Evolutionary conservation across 805 yeast genomes (phyloP).

Genomic region (Spathaspora boniae): DNA sequence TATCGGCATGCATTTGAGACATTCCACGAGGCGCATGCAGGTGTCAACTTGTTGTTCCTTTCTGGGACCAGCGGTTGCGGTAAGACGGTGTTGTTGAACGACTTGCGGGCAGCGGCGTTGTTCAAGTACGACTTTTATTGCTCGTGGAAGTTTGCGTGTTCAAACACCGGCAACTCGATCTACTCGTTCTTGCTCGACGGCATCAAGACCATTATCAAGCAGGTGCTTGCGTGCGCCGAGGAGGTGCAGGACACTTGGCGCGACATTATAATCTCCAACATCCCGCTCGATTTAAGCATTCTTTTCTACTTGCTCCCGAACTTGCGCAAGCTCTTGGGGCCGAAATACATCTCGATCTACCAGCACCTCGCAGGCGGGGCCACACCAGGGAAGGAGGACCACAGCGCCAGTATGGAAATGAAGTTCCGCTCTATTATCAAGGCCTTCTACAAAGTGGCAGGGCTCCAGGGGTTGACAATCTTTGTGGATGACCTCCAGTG

Average conservation of each 20-base stretch:
- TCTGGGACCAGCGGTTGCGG: conserved; percentile 46
- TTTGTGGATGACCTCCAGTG: conserved; percentile 47
- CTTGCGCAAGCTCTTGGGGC: conserved; percentile 39
- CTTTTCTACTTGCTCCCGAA: conserved; percentile 45
- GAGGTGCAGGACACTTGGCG: conserved; percentile 38
- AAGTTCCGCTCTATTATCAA: conserved; percentile 42
- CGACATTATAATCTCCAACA: conserved; percentile 31
- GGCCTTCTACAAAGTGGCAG: conserved; percentile 37
- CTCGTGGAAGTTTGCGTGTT: conserved; percentile 28
- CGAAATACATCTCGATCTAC: conserved; percentile 27
- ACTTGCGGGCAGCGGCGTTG: conserved; percentile 32
- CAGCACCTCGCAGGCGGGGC: conserved; percentile 4
- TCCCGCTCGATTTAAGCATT: conserved; percentile 40
- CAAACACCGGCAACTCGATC: conserved; percentile 17
- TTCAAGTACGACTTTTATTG: conserved; percentile 27
- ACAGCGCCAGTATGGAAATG: conserved; percentile 31
- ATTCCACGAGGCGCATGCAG: conserved; percentile 10
- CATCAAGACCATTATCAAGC: conserved; percentile 35
- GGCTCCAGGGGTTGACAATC: conserved; percentile 40
- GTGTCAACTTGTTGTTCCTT: conserved; percentile 26
- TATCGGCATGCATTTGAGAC: conserved; percentile 8
- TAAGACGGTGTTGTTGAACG: conserved; percentile 39
- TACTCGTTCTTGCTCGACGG: conserved; percentile 35
- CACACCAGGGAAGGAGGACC: conserved; percentile 12
- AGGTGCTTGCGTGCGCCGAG: conserved; percentile 37